Conservation (phyloP, 768 basidiomycete genomes). For the Suillus subaureus region DNA sequence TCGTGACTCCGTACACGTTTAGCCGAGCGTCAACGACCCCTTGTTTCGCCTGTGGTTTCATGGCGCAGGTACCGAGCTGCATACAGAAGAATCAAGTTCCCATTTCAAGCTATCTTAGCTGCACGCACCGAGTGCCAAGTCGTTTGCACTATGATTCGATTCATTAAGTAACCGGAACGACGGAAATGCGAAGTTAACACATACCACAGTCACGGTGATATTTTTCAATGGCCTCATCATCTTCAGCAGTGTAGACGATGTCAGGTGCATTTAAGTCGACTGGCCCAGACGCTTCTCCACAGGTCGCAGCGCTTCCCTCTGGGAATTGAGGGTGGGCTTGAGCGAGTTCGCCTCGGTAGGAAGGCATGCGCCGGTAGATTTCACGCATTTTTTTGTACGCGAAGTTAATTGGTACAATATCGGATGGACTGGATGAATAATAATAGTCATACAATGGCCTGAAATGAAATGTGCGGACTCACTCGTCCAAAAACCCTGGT, state of each 20-base stretch:
- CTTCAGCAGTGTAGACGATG: constrained; percentile 41
- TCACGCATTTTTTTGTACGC: constrained; percentile 24
- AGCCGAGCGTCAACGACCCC: constrained; percentile 64
- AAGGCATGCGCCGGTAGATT: constrained; percentile 25
- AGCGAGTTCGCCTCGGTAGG: constrained; percentile 41
- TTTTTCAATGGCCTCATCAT: constrained; percentile 37
- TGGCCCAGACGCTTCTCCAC: constrained; percentile 27
- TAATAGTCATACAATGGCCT: background rate
- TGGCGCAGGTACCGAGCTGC: constrained; percentile 63
- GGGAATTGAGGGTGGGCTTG: constrained; percentile 41
- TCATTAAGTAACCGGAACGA: background rate
- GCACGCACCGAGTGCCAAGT: constrained; percentile 48
- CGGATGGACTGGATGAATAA: constrained; percentile 14
- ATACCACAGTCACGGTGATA: constrained; percentile 33
- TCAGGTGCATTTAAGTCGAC: constrained; percentile 37
- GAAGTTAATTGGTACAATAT: constrained; percentile 19
- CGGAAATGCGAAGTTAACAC: constrained; percentile 9
- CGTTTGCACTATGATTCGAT: constrained; percentile 35
- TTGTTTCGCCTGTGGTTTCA: constrained; percentile 55
- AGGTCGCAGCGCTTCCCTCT: constrained; percentile 12
- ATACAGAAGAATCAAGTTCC: constrained; percentile 21
- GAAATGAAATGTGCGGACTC: background rate
- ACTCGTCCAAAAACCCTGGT: constrained; percentile 15
- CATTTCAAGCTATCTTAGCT: background rate
- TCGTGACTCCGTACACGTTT: constrained; percentile 59